Evolutionary conservation across 495 filamentous ascomycete species (phyloP).

Genomic region (Wilcoxina mikolae): DNA sequence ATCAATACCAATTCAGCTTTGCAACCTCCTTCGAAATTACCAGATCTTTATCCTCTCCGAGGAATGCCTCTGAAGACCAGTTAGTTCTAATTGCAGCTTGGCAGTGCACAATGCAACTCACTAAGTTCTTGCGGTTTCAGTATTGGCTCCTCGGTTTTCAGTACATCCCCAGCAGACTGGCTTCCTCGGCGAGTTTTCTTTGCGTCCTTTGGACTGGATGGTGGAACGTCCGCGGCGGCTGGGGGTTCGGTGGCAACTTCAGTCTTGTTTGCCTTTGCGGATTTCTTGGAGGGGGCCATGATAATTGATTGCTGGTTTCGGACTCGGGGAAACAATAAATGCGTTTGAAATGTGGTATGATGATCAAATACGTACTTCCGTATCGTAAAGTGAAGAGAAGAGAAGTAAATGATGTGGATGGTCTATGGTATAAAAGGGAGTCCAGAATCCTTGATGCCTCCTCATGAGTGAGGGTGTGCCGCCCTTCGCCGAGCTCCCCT

Average conservation of each 20-base stretch:
- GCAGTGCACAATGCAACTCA: neutral
- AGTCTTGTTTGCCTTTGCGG: constrained; percentile 13
- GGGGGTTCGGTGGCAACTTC: constrained; percentile 10
- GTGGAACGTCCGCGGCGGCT: constrained; percentile 8
- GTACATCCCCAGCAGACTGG: constrained; percentile 19
- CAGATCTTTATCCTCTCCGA: constrained; percentile 22
- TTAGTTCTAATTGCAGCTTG: constrained; percentile 1
- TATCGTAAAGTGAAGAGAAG: neutral
- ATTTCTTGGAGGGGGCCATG: constrained; percentile 5
- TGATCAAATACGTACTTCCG: neutral
- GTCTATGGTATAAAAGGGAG: constrained; percentile 6
- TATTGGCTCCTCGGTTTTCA: constrained; percentile 26
- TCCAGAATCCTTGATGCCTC: neutral
- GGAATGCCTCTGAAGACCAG: constrained; percentile 13
- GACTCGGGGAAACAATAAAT: neutral
- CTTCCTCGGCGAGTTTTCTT: constrained; percentile 23
- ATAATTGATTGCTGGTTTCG: constrained; percentile 1
- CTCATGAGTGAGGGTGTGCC: neutral
- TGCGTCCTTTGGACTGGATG: constrained; percentile 1
- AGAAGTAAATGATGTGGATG: neutral
- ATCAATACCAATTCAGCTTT: constrained; percentile 24
- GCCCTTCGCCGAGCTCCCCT: neutral
- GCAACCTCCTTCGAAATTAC: constrained; percentile 21
- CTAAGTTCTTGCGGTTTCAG: neutral
- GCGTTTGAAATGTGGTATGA: neutral